A percentile compares a stretch with the other conserved stretches of the same genome.
Conservation (phyloP, 139 green algal species). For the Chlamydomonas eustigma region DNA sequence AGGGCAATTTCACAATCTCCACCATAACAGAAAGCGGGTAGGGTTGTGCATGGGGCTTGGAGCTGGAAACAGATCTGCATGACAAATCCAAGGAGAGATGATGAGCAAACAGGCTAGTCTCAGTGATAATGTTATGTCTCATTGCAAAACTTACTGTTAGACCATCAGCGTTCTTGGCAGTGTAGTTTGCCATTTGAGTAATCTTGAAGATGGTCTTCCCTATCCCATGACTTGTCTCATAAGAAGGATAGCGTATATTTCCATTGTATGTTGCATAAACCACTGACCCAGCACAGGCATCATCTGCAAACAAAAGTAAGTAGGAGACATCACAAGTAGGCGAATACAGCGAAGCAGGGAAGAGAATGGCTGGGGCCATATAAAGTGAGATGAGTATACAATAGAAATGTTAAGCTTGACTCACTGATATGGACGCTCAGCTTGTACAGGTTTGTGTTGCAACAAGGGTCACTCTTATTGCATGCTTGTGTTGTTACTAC, state of each 20-base stretch:
- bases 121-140: not conserved
- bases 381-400: too few relatives aligned
- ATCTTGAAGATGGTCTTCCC: not conserved
- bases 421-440: not conserved
- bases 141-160: not conserved
- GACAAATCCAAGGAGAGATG: not conserved
- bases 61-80: not conserved
- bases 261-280: not conserved
- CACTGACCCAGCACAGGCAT: not conserved
- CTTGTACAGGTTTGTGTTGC: not conserved
- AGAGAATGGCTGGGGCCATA: too few relatives aligned
- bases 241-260: not conserved
- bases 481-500: not conserved
- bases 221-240: not conserved
- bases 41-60: not conserved
- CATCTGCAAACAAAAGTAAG: conserved; percentile 1
- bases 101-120: not conserved
- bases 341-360: too few relatives aligned
- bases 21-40: not conserved
- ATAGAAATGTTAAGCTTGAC: not conserved
- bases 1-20: not conserved
- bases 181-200: not conserved
- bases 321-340: too few relatives aligned
- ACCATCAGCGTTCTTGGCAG: not conserved
- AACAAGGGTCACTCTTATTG: not conserved